These are phyloP conservation scores for Cadophora gregata DNA, from an alignment of 2,329 filamentous ascomycete species.

Conservation along the genomic window DNA sequence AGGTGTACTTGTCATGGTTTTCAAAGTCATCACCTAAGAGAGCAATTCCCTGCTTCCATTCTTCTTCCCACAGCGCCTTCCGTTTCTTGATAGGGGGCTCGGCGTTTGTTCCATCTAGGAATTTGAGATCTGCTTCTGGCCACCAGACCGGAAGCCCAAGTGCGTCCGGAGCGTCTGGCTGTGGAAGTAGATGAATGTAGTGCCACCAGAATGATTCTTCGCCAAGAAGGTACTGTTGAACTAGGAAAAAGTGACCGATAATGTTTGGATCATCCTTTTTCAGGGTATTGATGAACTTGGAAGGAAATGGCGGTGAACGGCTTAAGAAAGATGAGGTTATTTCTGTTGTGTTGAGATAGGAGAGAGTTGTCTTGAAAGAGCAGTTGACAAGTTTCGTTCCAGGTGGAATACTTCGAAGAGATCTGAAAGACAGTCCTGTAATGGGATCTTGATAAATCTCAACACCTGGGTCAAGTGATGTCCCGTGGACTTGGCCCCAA, in stretches of 20 bases:
- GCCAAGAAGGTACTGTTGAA: conserved; percentile 68
- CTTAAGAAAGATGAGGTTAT: conserved; percentile 41
- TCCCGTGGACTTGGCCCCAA: conserved; percentile 57
- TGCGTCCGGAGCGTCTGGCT: conserved; percentile 56
- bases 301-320: conserved; percentile 51
- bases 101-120: conserved; percentile 49
- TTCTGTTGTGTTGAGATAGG: conserved; percentile 61
- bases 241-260: conserved; percentile 69
- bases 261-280: conserved; percentile 58
- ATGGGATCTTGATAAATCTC: conserved; percentile 57
- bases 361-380: conserved; percentile 60
- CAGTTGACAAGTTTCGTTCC: conserved; percentile 54
- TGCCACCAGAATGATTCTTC: conserved; percentile 68
- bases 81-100: conserved; percentile 38
- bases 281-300: conserved; percentile 54
- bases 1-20: conserved; percentile 34
- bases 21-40: conserved; percentile 26
- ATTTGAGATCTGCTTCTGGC: conserved; percentile 62
- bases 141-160: conserved; percentile 70
- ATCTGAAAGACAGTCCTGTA: conserved; percentile 59
- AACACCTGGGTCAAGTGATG: conserved; percentile 55
- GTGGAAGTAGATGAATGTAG: conserved; percentile 70
- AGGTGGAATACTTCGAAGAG: conserved; percentile 29
- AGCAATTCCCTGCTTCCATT: conserved; percentile 37
- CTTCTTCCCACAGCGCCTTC: conserved; percentile 37